Conservation (phyloP, 176 grass and related monocot species). For the Oryza glumipatula region DNA sequence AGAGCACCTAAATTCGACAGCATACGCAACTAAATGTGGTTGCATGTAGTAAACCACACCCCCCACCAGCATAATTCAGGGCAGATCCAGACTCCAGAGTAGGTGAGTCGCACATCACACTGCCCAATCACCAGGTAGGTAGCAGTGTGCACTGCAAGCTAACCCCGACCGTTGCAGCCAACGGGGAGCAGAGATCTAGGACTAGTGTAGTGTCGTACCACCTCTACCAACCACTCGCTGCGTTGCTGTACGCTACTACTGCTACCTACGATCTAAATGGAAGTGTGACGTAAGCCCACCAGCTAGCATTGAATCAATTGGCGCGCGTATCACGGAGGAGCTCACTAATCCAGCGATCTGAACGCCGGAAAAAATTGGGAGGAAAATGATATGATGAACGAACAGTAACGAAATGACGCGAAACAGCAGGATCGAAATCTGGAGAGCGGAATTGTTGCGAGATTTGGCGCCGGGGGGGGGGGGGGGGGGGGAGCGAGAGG, state of each 20-base stretch:
- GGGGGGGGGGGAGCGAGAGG: not conserved
- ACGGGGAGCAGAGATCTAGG: slow-evolving; percentile 24
- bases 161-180: slow-evolving; percentile 8
- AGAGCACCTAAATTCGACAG: not conserved
- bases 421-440: not conserved
- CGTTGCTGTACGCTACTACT: not conserved
- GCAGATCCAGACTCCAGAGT: slow-evolving; percentile 2
- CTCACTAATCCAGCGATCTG: slow-evolving; percentile 4
- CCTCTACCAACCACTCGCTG: slow-evolving; percentile 12
- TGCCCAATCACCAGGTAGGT: not conserved
- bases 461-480: not conserved
- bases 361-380: not conserved
- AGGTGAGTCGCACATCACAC: not conserved
- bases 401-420: not conserved
- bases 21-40: not conserved
- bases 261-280: not conserved
- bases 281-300: not conserved
- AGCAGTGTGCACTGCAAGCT: slow-evolving; percentile 30
- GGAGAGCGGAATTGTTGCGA: not conserved
- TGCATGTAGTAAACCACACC: not conserved
- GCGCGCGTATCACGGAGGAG: not conserved
- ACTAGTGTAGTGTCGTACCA: not conserved
- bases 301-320: not conserved
- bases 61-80: not conserved
- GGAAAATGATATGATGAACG: not conserved